Conservation (phyloP, 2,329 filamentous ascomycete species). For the Stenocarpella maydis region DNA sequence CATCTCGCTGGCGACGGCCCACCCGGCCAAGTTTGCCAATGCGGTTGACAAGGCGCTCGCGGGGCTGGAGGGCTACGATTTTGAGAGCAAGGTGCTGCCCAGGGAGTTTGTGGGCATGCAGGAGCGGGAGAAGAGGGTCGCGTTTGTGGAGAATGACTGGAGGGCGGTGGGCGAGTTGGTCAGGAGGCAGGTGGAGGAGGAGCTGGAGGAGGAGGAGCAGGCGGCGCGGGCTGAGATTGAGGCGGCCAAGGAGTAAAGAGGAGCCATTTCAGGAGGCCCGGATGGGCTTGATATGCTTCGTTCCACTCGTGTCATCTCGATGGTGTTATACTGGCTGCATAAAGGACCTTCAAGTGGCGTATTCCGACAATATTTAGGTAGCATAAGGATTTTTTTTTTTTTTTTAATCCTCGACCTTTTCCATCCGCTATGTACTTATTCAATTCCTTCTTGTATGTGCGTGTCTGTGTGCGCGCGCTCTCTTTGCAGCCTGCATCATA, state of each 20-base stretch:
- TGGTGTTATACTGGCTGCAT: not conserved
- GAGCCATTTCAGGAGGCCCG: not conserved
- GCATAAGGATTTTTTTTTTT: not conserved
- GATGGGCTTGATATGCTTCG: not conserved
- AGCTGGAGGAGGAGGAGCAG: slow-evolving; percentile 53
- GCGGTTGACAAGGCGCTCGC: slow-evolving; percentile 84
- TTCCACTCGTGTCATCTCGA: not conserved
- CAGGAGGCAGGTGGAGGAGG: slow-evolving; percentile 74
- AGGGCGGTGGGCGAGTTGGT: slow-evolving; percentile 79
- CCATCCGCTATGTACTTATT: too few species aligned
- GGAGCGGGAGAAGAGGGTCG: slow-evolving; percentile 77
- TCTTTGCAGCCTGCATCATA: slow-evolving; percentile 53
- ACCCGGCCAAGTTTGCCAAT: slow-evolving; percentile 92
- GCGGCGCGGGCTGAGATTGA: slow-evolving; percentile 29
- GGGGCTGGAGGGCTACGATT: slow-evolving; percentile 76
- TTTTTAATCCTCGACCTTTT: too few species aligned
- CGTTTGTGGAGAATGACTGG: slow-evolving; percentile 75
- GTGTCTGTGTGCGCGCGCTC: slow-evolving; percentile 56
- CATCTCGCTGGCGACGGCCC: slow-evolving; percentile 89
- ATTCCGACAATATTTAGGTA: not conserved
- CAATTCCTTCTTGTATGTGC: too few species aligned
- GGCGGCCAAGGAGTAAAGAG: slow-evolving; percentile 26
- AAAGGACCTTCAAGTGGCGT: not conserved
- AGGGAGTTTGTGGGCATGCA: slow-evolving; percentile 83
- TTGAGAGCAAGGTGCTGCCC: slow-evolving; percentile 78